Percentiles rank a stretch among this genome's conserved stretches.
Evolutionary conservation across 768 basidiomycete species (phyloP).

Genomic region (Mycena alexandri): DNA sequence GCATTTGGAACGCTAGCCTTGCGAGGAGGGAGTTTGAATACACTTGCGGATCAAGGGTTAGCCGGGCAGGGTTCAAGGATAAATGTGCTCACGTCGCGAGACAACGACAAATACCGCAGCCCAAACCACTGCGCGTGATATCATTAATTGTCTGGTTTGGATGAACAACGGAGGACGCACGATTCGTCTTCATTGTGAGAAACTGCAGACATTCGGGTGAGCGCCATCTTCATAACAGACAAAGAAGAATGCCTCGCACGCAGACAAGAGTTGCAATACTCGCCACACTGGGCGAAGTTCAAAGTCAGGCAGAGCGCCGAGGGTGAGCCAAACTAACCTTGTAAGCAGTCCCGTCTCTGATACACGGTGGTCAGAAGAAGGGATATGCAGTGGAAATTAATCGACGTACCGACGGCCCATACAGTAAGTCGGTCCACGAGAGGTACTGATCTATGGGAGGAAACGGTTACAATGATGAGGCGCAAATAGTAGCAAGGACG

Average conservation of each 20-base stretch:
- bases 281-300: background rate
- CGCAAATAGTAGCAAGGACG: background rate
- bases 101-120: constrained; percentile 3
- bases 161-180: background rate
- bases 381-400: too few relatives aligned
- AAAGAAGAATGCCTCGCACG: background rate
- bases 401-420: constrained; percentile 8
- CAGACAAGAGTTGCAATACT: background rate
- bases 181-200: background rate
- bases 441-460: background rate
- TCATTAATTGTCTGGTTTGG: too few relatives aligned
- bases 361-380: too few relatives aligned
- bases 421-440: background rate
- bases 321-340: background rate
- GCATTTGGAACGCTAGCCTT: background rate
- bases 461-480: background rate
- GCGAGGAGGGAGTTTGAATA: constrained; percentile 18
- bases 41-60: background rate
- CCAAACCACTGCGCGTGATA: too few relatives aligned
- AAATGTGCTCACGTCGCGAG: constrained; percentile 2
- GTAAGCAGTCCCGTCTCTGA: constrained; percentile 11
- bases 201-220: background rate
- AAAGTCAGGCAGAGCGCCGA: background rate
- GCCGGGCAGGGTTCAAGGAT: background rate
- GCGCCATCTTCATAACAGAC: background rate